Conservation (phyloP, 306 rosid genomes). For the cucumber (Cucumis sativus) region Cucumber_9930_V3 NC_026657.2:363001-363500, state of each 20-base stretch:
- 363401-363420: conserved; percentile 51
- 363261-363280: not conserved
- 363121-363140: conserved; percentile 61
- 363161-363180: conserved; percentile 32
- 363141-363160: conserved; percentile 58
- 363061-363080: not conserved
- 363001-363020: conserved; percentile 42
- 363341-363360: conserved; percentile 53
- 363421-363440: not conserved
- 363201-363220: conserved; percentile 54
- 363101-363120: not conserved
- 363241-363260: not conserved
- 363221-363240: conserved; percentile 56
- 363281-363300: not conserved
- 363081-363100: not conserved
- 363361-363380: conserved; percentile 29
- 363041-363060: not conserved
- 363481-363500: not conserved
- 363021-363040: not conserved
- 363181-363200: conserved; percentile 59
- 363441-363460: not conserved
- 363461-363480: not conserved
- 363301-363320: conserved; percentile 44
- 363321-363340: conserved; percentile 40
- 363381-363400: conserved; percentile 49